A percentile compares a stretch with the other conserved stretches of the same genome.
Conservation (phyloP, 1,284 basidiomycete species). For the Boletus austroedulis region DNA sequence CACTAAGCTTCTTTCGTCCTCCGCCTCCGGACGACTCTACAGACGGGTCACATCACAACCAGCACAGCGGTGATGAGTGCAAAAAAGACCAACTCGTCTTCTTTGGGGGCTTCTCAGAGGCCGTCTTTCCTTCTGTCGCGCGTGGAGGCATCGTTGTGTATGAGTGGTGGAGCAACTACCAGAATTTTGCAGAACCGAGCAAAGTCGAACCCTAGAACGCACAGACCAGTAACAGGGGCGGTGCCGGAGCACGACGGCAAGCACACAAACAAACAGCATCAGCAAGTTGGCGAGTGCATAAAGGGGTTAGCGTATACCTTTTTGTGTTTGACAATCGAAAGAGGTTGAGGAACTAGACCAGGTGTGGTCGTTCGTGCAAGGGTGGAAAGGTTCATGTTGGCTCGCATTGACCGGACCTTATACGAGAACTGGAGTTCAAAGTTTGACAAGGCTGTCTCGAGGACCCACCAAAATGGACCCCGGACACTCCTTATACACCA, state of each 20-base stretch:
- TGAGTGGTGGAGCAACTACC: constrained; percentile 5
- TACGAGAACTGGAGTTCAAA: constrained; percentile 31
- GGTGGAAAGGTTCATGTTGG: constrained; percentile 37
- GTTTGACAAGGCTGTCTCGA: constrained; percentile 26
- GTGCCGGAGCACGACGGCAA: constrained; percentile 10
- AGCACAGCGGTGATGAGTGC: background rate
- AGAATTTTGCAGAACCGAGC: constrained; percentile 7
- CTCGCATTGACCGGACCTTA: constrained; percentile 36
- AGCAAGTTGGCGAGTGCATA: constrained; percentile 5
- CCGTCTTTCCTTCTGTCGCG: constrained; percentile 29
- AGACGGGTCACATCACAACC: constrained; percentile 13
- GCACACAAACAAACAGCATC: background rate
- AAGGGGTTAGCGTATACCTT: constrained; percentile 5
- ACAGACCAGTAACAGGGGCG: constrained; percentile 37
- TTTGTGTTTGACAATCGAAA: constrained; percentile 4
- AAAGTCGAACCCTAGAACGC: constrained; percentile 20
- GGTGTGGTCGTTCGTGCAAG: constrained; percentile 31
- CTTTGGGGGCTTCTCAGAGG: constrained; percentile 35
- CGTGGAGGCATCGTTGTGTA: constrained; percentile 32
- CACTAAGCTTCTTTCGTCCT: constrained; percentile 55
- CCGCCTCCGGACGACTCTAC: constrained; percentile 43
- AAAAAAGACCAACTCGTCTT: constrained; percentile 33
- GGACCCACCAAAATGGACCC: constrained; percentile 30
- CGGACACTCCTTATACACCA: constrained; percentile 25
- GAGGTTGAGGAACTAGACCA: constrained; percentile 7